Evolutionary conservation across 345 rosid species (phyloP).

Genomic region (Eucalyptus guilfoylei): DNA sequence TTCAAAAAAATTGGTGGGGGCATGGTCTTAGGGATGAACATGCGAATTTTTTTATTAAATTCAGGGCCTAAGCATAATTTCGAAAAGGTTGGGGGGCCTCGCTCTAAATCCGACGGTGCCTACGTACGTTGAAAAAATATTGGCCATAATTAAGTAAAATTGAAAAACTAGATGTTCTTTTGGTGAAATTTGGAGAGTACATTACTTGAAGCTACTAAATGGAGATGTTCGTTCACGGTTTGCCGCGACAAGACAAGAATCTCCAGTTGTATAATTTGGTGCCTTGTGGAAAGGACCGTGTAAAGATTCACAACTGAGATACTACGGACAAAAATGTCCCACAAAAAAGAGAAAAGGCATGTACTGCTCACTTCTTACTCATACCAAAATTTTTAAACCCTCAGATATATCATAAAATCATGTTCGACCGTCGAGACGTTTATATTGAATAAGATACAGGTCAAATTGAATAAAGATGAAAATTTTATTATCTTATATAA

Average conservation of each 20-base stretch:
- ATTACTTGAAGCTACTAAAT: not conserved
- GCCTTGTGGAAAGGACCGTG: not conserved
- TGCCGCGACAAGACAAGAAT: not conserved
- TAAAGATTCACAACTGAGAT: not conserved
- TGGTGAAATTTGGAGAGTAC: not conserved
- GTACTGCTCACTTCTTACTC: not conserved
- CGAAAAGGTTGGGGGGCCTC: not conserved
- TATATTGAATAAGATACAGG: not conserved
- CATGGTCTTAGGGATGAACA: not conserved
- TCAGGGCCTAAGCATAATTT: not conserved
- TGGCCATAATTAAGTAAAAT: not conserved
- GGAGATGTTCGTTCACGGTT: not conserved
- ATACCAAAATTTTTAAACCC: not conserved
- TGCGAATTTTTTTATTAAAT: not conserved
- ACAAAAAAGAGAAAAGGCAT: not conserved
- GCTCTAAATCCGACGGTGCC: not conserved
- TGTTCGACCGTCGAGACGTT: accelerated
- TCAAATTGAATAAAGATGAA: not conserved
- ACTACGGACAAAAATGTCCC: not conserved
- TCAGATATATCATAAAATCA: too few species aligned
- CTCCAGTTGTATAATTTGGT: not conserved
- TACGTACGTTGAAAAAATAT: not conserved
- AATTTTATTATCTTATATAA: not conserved
- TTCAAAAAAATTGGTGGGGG: not conserved
- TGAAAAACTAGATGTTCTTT: not conserved